phyloP scores from a whole-genome alignment of 768 basidiomycete genomes.

The Boletus speciosus region DNA sequence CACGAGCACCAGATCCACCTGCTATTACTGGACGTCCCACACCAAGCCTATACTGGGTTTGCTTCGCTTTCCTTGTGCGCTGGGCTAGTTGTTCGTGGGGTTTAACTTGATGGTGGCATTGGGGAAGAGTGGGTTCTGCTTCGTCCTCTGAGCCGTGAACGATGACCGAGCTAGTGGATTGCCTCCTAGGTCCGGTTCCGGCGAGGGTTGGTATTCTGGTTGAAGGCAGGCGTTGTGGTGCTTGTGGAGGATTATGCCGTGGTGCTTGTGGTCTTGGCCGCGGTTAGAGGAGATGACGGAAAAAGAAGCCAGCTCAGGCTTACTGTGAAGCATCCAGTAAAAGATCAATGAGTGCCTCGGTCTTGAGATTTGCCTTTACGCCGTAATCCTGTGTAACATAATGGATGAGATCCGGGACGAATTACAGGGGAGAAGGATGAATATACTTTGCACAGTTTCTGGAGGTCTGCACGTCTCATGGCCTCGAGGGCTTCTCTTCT shows the following conservation, averaged over 20 bases:
- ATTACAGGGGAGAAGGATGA: constrained; percentile 11
- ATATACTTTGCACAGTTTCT: constrained; percentile 60
- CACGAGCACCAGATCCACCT: constrained; percentile 65
- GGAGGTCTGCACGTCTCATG: constrained; percentile 52
- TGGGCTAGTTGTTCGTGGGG: constrained; percentile 22
- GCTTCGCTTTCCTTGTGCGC: constrained; percentile 66
- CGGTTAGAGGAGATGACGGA: constrained; percentile 34
- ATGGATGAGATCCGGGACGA: constrained; percentile 12
- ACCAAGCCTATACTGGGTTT: constrained; percentile 65
- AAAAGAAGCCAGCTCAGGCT: constrained; percentile 35
- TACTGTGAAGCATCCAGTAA: constrained; percentile 51
- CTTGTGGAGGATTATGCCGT: constrained; percentile 18
- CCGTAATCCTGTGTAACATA: constrained; percentile 58
- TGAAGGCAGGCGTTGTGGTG: constrained; percentile 30
- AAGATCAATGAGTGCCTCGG: constrained; percentile 73
- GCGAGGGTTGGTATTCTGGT: constrained; percentile 31
- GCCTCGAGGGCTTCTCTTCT: constrained; percentile 46
- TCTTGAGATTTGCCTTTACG: constrained; percentile 79
- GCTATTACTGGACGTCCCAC: constrained; percentile 65
- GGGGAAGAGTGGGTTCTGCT: constrained; percentile 24
- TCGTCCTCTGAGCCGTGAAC: constrained; percentile 46
- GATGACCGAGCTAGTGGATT: constrained; percentile 35
- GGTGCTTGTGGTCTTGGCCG: constrained; percentile 24
- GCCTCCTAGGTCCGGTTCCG: constrained; percentile 26
- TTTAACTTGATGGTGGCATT: constrained; percentile 15